phyloP scores from a whole-genome alignment of 371 early-diverging fungal genomes.

The Encephalitozoon romaleae region DNA sequence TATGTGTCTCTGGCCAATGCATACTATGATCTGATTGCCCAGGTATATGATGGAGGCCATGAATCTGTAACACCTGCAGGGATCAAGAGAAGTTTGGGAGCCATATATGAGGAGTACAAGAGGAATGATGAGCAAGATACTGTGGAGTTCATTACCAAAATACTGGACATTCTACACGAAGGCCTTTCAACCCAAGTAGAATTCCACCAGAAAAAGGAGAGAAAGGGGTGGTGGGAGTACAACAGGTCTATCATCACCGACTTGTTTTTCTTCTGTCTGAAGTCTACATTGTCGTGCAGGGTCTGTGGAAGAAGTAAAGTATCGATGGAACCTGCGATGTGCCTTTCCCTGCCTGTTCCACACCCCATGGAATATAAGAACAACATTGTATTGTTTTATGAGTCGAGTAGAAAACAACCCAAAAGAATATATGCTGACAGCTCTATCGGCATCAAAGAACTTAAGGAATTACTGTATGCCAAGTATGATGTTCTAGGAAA shows the following conservation, averaged over 20 bases:
- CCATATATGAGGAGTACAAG: conserved; percentile 63
- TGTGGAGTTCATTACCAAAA: conserved; percentile 66
- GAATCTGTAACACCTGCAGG: conserved; percentile 39
- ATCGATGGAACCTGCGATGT: conserved; percentile 79
- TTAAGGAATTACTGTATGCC: not conserved
- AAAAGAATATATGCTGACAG: conserved; percentile 9
- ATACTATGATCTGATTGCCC: conserved; percentile 65
- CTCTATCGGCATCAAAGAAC: not conserved
- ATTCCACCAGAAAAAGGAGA: not conserved
- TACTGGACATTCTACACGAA: conserved; percentile 70
- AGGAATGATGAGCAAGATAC: conserved; percentile 70
- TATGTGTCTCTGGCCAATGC: conserved; percentile 68
- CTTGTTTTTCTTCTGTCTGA: conserved; percentile 71
- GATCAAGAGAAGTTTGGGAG: conserved; percentile 55
- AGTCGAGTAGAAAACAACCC: conserved; percentile 17
- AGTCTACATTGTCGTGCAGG: conserved; percentile 69
- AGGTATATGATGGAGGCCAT: conserved; percentile 64
- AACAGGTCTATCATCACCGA: conserved; percentile 81
- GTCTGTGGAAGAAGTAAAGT: conserved; percentile 72
- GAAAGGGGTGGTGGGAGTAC: not conserved
- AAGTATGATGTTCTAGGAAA: conserved; percentile 5
- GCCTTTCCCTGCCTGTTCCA: conserved; percentile 79
- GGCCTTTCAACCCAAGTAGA: conserved; percentile 56
- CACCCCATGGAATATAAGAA: conserved; percentile 26
- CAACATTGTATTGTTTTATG: conserved; percentile 16